Percentiles rank a stretch among this genome's conserved stretches.
Evolutionary conservation across 345 rosid genomes (phyloP).

Genomic region (Conringia planisiliqua): DNA sequence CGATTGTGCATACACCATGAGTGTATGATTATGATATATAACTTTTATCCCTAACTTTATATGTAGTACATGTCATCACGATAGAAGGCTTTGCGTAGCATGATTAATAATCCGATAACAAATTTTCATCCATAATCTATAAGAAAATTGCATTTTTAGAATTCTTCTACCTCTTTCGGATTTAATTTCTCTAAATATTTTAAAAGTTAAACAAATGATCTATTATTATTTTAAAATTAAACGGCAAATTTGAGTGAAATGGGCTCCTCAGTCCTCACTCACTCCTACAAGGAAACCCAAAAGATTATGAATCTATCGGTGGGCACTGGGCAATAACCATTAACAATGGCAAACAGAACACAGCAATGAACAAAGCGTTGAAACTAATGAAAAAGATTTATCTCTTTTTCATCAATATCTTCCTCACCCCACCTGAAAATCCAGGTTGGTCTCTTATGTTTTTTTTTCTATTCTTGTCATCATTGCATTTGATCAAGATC

Average conservation of each 20-base stretch:
- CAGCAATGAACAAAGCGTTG: slow-evolving; percentile 35
- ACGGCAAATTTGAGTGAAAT: background rate
- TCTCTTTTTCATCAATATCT: slow-evolving; percentile 42
- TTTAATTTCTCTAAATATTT: background rate
- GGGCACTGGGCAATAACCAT: slow-evolving; percentile 34
- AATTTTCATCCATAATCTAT: background rate
- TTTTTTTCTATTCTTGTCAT: slow-evolving; percentile 20
- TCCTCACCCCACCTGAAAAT: slow-evolving; percentile 34
- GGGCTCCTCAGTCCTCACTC: slow-evolving; percentile 19
- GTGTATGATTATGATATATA: background rate
- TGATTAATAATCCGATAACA: background rate
- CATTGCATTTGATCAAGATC: slow-evolving; percentile 19
- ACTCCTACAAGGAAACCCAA: slow-evolving; percentile 12
- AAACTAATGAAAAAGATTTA: slow-evolving; percentile 36
- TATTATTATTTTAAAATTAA: background rate
- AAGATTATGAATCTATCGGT: slow-evolving; percentile 28
- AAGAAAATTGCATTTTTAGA: background rate
- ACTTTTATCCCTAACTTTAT: no score
- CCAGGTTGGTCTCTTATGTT: slow-evolving; percentile 36
- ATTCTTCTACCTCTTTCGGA: background rate
- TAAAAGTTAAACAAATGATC: background rate
- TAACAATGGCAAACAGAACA: slow-evolving; percentile 43
- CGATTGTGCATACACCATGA: background rate
- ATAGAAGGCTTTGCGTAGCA: background rate
- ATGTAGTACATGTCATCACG: background rate